Percentiles rank a stretch among this genome's conserved stretches.
phyloP scores from a whole-genome alignment of 2,329 filamentous ascomycete genomes.

The Diaporthe amygdali region DNA sequence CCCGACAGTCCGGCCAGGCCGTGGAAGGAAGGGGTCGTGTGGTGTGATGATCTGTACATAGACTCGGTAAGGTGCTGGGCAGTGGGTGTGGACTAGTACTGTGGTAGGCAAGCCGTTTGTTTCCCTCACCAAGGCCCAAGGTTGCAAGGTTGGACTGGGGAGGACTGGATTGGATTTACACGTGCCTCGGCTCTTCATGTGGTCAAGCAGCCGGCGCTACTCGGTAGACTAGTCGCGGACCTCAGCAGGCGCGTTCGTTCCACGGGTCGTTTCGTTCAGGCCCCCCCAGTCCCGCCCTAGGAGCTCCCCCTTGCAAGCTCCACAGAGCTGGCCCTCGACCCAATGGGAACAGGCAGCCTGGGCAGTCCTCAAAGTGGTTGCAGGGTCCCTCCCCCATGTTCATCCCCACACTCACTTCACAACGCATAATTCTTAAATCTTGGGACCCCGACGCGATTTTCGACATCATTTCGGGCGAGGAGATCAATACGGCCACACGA shows the following conservation, averaged over 20 bases:
- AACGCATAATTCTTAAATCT: constrained; percentile 13
- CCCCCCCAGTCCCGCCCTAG: not conserved
- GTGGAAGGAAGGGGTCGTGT: not conserved
- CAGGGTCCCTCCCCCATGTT: not conserved
- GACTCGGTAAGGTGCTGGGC: constrained; percentile 10
- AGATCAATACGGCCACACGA: constrained; percentile 10
- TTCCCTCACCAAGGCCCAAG: not conserved
- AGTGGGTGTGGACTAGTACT: not conserved
- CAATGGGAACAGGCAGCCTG: not conserved
- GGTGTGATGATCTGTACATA: constrained; percentile 2
- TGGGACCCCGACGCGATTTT: constrained; percentile 3
- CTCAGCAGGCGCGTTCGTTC: not conserved
- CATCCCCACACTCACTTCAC: constrained; percentile 10
- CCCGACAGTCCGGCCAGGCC: constrained; percentile 3
- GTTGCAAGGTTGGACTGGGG: not conserved
- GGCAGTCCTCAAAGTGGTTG: not conserved
- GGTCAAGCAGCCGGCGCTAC: not conserved
- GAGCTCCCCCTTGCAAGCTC: not conserved
- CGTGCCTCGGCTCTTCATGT: constrained; percentile 24
- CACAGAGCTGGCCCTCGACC: not conserved
- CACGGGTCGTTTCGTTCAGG: not conserved
- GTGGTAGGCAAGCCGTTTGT: not conserved
- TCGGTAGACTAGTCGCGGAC: constrained; percentile 1
- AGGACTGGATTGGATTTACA: constrained; percentile 1
- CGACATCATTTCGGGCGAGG: constrained; percentile 5